A percentile compares a stretch with the other conserved stretches of the same genome.
Conservation (phyloP, 1,284 basidiomycete species). For the Acaromyces ingoldii region DNA sequence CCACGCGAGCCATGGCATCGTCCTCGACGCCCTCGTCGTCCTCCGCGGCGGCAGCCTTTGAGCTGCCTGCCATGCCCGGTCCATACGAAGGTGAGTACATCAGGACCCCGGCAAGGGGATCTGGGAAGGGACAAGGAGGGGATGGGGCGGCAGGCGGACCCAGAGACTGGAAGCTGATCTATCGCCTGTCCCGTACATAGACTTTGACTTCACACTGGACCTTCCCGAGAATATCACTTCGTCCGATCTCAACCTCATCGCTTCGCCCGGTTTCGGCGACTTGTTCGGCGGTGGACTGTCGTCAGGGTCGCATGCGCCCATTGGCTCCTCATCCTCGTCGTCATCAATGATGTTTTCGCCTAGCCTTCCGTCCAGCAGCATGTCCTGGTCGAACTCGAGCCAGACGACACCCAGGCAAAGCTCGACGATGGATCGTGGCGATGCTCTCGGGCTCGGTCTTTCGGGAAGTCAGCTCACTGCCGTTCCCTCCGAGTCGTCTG, state of each 20-base stretch:
- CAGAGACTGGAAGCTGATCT: not conserved
- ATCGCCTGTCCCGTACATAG: conserved; percentile 14
- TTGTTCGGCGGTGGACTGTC: not conserved
- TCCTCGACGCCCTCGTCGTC: not conserved
- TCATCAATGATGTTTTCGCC: not conserved
- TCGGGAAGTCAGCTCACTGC: not conserved
- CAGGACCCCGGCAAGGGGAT: too few species aligned
- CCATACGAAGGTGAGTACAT: conserved; percentile 34
- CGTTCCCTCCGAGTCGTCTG: not conserved
- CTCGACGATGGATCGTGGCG: too few species aligned
- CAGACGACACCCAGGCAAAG: not conserved
- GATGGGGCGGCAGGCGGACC: too few species aligned
- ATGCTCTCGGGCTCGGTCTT: too few species aligned
- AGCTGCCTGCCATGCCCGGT: conserved; percentile 41
- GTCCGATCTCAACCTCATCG: conserved; percentile 28
- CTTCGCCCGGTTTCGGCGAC: not conserved
- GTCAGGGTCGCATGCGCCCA: not conserved
- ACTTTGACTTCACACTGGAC: conserved; percentile 42
- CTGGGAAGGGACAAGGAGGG: not conserved
- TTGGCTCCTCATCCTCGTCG: not conserved
- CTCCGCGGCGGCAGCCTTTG: conserved; percentile 9
- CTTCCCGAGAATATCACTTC: conserved; percentile 31
- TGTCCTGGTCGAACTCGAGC: not conserved
- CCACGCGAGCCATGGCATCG: too few species aligned
- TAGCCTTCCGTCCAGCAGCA: not conserved